Base-by-base conservation (phyloP, 805 yeast species). In the Metschnikowia sp. region DNA sequence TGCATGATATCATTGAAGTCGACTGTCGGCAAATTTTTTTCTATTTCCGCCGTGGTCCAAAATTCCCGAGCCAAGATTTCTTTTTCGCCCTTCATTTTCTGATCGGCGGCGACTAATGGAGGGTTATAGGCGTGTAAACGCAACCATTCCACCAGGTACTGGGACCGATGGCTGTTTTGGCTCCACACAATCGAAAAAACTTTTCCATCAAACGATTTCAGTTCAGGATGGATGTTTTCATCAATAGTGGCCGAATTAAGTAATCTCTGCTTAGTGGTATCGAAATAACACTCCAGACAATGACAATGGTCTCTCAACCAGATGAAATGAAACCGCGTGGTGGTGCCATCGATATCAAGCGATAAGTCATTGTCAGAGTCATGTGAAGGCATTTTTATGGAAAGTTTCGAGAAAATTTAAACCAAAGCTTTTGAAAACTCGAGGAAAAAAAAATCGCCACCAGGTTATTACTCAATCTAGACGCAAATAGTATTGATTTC, bases 301-400 rank as follows among this genome's bases (percentile, higher is more conserved):
- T 76, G 84, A 54, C 88, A 83, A 55, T 77, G 74, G 61, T 83
- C 88, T 40, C 88, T 68, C 15, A 83, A 68, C 88, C 88, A 83
- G 39, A 83, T 71, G 58, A 75, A 49, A 46, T 56, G 60, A 47
- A 53, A 56, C 10, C 41, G 10, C 22, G 59, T 51, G 22, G 32
- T 6, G 29, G 26, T 15, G 18, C 50, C 52, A 39, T 45, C 49
- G 38, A 55, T 39, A 7, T 41, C 49, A 10, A 56, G 34, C 8
- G 50, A 31, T 36, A 54, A 32, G 19, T 44, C 34, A 39, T 33
- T 36, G 19, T 40, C 31, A 30, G 33, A 8, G 11, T 2, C 15
- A 15, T 15, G 15, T 15, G 15, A 15, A 15, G 15, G 15, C 15
- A 15, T 15, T 15, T 15, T 15, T 15, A 2, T 2, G 2, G 15